Evolutionary conservation across 176 grass and related monocot genomes (phyloP).

Genomic region (Oryza nivara): DNA sequence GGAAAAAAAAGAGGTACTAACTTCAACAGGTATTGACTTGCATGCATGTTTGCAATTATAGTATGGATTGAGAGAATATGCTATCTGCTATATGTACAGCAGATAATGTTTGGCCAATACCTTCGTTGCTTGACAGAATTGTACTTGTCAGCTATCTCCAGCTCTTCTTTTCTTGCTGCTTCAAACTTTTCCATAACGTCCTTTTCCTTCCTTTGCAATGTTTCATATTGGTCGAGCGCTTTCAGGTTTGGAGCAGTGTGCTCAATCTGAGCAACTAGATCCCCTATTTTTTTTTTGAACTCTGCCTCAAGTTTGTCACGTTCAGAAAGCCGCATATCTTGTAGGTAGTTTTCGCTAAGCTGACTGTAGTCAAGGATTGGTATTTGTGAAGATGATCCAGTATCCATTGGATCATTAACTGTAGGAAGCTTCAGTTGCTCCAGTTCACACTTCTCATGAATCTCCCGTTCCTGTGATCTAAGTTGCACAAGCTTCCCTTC

Average conservation of each 20-base stretch:
- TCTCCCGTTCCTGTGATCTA: conserved; percentile 58
- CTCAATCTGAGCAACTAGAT: conserved; percentile 77
- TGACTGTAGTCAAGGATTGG: conserved; percentile 76
- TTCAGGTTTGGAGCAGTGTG: conserved; percentile 91
- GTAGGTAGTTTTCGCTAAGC: conserved; percentile 66
- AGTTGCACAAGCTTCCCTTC: conserved; percentile 71
- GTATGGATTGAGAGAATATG: conserved; percentile 1
- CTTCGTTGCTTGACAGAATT: conserved; percentile 78
- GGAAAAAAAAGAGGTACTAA: conserved; percentile 3
- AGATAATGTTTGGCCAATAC: conserved; percentile 49
- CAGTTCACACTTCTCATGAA: conserved; percentile 86
- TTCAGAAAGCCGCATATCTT: conserved; percentile 69
- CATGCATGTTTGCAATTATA: conserved; percentile 7
- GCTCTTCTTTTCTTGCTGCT: conserved; percentile 89
- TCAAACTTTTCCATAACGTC: conserved; percentile 93
- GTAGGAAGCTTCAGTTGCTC: conserved; percentile 89
- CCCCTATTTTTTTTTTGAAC: conserved; percentile 77
- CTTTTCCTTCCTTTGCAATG: conserved; percentile 82
- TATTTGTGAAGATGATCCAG: conserved; percentile 47
- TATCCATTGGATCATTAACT: conserved; percentile 85
- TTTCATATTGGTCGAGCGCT: conserved; percentile 96
- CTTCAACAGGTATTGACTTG: conserved; percentile 13
- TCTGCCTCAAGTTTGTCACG: conserved; percentile 84
- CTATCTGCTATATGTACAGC: conserved; percentile 4
- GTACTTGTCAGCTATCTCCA: conserved; percentile 86